Conservation (phyloP, 148 eudicot genomes). For the Chenopodium album region DNA sequence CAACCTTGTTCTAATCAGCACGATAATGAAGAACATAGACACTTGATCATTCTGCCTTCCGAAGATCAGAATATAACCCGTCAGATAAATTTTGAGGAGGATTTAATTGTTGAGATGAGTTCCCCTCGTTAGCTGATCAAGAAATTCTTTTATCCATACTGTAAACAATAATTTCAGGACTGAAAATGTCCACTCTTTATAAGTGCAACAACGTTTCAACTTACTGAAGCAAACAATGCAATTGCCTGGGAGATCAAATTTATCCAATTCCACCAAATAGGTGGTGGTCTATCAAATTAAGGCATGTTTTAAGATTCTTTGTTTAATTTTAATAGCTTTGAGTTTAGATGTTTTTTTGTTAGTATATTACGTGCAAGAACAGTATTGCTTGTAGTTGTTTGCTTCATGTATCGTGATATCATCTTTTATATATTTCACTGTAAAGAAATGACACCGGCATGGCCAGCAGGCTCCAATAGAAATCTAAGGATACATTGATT, state of each 20-base stretch:
- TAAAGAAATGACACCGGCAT: too few species aligned
- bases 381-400: not conserved
- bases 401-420: not conserved
- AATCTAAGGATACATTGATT: too few species aligned
- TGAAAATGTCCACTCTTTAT: too few species aligned
- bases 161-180: not conserved
- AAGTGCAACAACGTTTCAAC: not conserved
- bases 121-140: constrained; percentile 10
- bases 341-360: too few species aligned
- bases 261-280: too few species aligned
- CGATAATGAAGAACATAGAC: not conserved
- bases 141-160: not conserved
- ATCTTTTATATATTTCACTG: too few species aligned
- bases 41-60: not conserved
- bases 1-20: not conserved
- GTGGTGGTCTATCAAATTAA: too few species aligned
- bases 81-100: not conserved
- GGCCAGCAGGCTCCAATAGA: too few species aligned
- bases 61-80: not conserved
- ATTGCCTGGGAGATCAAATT: not conserved
- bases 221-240: not conserved
- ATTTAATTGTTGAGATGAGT: constrained; percentile 20
- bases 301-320: not conserved
- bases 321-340: too few species aligned
- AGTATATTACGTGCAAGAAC: too few species aligned